Evolutionary conservation across 345 rosid species (phyloP).

Genomic region (Fremontodendron californicum): DNA sequence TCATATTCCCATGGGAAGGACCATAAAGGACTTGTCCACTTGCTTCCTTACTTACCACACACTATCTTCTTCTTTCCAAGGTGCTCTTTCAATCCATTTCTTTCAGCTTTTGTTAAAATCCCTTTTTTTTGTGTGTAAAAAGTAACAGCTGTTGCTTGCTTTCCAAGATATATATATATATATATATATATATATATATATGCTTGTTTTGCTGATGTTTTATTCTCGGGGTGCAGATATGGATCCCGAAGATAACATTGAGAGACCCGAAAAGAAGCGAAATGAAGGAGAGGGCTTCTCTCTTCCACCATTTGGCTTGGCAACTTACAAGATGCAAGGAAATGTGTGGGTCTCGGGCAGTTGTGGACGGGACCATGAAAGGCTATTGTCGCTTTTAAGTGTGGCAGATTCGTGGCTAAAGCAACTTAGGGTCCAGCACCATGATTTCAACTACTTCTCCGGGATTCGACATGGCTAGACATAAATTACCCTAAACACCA

Average conservation of each 20-base stretch:
- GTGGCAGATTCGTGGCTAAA: constrained; percentile 99
- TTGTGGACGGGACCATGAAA: no score
- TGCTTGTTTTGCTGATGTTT: neutral
- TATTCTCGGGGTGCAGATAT: constrained; percentile 41
- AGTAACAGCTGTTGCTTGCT: neutral
- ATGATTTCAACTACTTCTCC: constrained; percentile 85
- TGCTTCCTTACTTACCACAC: no score
- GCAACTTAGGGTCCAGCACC: constrained; percentile 93
- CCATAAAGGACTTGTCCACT: constrained; percentile 92
- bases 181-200: no score
- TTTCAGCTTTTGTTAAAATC: neutral
- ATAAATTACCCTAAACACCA: neutral
- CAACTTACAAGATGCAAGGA: no score
- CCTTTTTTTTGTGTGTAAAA: no score
- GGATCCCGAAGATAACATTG: constrained; percentile 64
- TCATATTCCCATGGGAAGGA: constrained; percentile 98
- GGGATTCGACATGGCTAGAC: constrained; percentile 63
- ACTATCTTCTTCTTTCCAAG: constrained; percentile 93
- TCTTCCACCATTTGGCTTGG: constrained; percentile 73
- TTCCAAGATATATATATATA: neutral
- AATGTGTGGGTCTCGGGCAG: constrained; percentile 75
- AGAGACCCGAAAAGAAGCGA: constrained; percentile 37
- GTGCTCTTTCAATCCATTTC: constrained; percentile 25
- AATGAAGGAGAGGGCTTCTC: constrained; percentile 61
- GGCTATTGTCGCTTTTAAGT: constrained; percentile 12